Percentiles rank a stretch among this genome's conserved stretches.
Conservation (phyloP, 1,284 basidiomycete species). For the Rhizopogon parksii region DNA sequence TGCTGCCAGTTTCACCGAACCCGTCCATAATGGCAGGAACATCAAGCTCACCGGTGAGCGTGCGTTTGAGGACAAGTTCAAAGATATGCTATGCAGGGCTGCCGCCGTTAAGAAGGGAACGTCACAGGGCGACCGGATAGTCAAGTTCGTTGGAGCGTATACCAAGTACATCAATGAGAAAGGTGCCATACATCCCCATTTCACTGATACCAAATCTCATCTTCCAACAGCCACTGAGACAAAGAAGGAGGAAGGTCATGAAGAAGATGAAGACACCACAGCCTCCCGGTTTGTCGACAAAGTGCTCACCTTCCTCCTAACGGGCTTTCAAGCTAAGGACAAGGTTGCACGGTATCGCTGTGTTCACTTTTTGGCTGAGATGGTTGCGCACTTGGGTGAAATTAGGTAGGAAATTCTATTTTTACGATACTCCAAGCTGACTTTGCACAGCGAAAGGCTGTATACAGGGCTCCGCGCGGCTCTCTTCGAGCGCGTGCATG, state of each 20-base stretch:
- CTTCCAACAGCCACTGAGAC: conserved; percentile 26
- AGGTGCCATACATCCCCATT: conserved; percentile 37
- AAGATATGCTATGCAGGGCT: conserved; percentile 67
- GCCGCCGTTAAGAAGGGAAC: conserved; percentile 83
- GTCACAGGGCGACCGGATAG: conserved; percentile 68
- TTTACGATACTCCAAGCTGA: background rate
- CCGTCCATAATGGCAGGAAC: conserved; percentile 42
- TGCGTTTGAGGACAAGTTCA: conserved; percentile 70
- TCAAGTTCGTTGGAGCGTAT: conserved; percentile 85
- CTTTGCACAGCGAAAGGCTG: conserved; percentile 64
- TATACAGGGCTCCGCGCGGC: conserved; percentile 64
- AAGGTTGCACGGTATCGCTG: conserved; percentile 82
- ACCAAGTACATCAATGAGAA: conserved; percentile 74
- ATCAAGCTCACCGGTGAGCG: conserved; percentile 73
- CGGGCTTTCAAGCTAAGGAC: conserved; percentile 85
- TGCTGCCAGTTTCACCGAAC: conserved; percentile 52
- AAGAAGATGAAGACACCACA: conserved; percentile 65
- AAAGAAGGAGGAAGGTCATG: conserved; percentile 32
- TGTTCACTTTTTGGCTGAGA: conserved; percentile 72
- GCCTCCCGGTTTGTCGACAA: conserved; percentile 70
- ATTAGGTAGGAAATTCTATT: conserved; percentile 57
- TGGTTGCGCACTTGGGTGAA: conserved; percentile 76
- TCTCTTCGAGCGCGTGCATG: conserved; percentile 73
- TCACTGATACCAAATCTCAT: background rate
- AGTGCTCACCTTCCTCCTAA: conserved; percentile 73